These are phyloP conservation scores for Salvia sclarea DNA, from an alignment of 305 asterid genomes.

Conservation along the genomic window DNA sequence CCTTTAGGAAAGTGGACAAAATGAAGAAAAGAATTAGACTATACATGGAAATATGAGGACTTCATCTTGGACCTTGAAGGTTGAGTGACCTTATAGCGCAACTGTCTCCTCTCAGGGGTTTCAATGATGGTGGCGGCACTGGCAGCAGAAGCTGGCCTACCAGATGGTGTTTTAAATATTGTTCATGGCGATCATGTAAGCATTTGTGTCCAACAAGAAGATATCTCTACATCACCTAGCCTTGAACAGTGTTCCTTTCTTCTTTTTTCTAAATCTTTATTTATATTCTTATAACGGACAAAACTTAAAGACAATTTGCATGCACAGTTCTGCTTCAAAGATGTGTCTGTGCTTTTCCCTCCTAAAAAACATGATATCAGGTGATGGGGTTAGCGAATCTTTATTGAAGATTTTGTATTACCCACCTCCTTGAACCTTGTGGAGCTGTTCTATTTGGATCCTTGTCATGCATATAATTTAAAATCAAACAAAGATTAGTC, in stretches of 20 bases:
- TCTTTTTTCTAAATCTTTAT: not conserved
- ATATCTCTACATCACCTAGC: not conserved
- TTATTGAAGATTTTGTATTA: not conserved
- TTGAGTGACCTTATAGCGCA: not conserved
- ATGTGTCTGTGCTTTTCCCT: not conserved
- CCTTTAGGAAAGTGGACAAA: not conserved
- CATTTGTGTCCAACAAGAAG: not conserved
- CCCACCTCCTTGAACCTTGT: not conserved
- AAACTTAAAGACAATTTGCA: not conserved
- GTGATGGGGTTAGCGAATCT: not conserved
- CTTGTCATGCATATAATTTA: not conserved
- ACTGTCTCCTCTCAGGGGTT: slow-evolving; percentile 39
- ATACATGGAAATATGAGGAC: not conserved
- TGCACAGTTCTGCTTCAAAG: slow-evolving; percentile 9
- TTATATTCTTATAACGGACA: not conserved
- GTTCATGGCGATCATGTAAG: slow-evolving; percentile 51
- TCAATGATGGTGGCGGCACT: slow-evolving; percentile 48
- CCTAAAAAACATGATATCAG: not conserved
- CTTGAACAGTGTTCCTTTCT: not conserved
- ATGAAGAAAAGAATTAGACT: not conserved
- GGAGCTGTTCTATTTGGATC: not conserved
- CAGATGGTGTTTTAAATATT: slow-evolving; percentile 51
- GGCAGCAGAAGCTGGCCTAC: slow-evolving; percentile 57
- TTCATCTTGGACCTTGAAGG: not conserved
- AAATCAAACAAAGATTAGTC: slow-evolving; percentile 6